Conservation (phyloP, 306 rosid genomes). For the Lathyrus sativus region DNA sequence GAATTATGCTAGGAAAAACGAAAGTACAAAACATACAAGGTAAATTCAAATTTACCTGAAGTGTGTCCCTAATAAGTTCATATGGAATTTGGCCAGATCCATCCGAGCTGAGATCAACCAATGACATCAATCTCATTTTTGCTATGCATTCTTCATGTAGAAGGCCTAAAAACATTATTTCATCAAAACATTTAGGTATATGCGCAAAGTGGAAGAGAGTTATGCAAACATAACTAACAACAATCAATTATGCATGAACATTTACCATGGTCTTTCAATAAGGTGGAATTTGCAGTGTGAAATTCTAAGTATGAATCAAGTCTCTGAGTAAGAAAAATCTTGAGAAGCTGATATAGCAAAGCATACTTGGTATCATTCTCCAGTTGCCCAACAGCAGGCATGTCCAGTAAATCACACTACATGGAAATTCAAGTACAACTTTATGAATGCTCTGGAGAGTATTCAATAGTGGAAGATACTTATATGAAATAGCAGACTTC, state of each 20-base stretch:
- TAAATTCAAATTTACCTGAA: constrained; percentile 53
- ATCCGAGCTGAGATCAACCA: constrained; percentile 81
- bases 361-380: constrained; percentile 89
- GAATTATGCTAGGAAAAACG: constrained; percentile 17
- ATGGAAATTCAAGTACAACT: constrained; percentile 19
- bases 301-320: constrained; percentile 82
- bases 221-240: background rate
- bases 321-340: constrained; percentile 80
- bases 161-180: constrained; percentile 58
- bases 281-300: constrained; percentile 71
- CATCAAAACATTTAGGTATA: background rate
- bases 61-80: constrained; percentile 67
- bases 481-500: background rate
- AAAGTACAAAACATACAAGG: constrained; percentile 18
- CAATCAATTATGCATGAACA: constrained; percentile 8
- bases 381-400: constrained; percentile 83
- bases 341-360: constrained; percentile 74
- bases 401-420: constrained; percentile 84
- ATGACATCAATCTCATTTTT: constrained; percentile 83
- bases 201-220: constrained; percentile 6
- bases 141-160: constrained; percentile 80
- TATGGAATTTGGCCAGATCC: constrained; percentile 76
- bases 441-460: constrained; percentile 21
- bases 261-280: constrained; percentile 73
- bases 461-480: background rate